A percentile compares a stretch with the other conserved stretches of the same genome.
These are phyloP conservation scores for Leccinum longicurvipes DNA, from an alignment of 768 basidiomycete genomes.

Conservation along the genomic window DNA sequence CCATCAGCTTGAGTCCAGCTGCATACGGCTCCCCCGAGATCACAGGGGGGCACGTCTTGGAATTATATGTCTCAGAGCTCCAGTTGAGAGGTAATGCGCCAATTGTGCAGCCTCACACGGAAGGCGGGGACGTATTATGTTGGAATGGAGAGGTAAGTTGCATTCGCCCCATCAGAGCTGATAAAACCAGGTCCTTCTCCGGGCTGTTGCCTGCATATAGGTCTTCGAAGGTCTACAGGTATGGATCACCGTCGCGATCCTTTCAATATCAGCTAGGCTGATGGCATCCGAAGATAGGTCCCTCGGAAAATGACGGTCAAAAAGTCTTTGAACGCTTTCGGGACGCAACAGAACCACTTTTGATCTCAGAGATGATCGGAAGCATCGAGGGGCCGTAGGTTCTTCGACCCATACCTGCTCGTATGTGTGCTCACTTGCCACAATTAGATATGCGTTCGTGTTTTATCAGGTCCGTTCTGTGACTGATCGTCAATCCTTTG, in stretches of 20 bases:
- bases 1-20: constrained; percentile 14
- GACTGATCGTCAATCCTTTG: neutral
- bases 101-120: constrained; percentile 66
- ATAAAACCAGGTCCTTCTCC: neutral
- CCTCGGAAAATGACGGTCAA: constrained; percentile 70
- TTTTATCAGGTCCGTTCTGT: constrained; percentile 64
- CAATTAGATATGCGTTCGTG: constrained; percentile 70
- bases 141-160: constrained; percentile 81
- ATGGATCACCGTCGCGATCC: constrained; percentile 9
- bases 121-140: constrained; percentile 60
- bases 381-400: constrained; percentile 81
- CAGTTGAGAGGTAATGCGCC: constrained; percentile 58
- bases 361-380: constrained; percentile 52
- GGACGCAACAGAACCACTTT: constrained; percentile 25
- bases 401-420: neutral
- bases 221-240: constrained; percentile 83
- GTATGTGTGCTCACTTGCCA: neutral
- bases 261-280: neutral
- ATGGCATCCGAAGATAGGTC: constrained; percentile 42
- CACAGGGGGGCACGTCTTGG: constrained; percentile 26
- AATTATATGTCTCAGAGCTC: constrained; percentile 75
- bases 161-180: neutral
- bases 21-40: neutral
- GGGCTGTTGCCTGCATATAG: constrained; percentile 27
- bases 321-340: constrained; percentile 41